Evolutionary conservation across 225 moss, liverwort and hornwort genomes (phyloP).

Genomic region (Physcomitrellopsis africana): DNA sequence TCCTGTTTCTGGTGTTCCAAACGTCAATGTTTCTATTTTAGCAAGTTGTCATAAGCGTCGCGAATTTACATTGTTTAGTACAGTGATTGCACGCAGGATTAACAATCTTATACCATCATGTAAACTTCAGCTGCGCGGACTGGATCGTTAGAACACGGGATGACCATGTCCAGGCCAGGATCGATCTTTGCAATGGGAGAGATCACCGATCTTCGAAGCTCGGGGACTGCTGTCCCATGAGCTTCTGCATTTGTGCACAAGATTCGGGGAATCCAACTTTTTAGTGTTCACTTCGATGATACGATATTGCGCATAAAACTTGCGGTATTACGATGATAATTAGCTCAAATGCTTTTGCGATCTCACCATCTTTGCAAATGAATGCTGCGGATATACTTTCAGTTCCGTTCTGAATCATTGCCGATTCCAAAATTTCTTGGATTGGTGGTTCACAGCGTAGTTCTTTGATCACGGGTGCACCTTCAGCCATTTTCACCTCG

Average conservation of each 20-base stretch:
- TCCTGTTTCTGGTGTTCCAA: slow-evolving; percentile 6
- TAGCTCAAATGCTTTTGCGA: background rate
- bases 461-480: background rate
- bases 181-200: background rate
- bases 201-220: slow-evolving; percentile 8
- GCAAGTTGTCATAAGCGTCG: background rate
- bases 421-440: slow-evolving; percentile 1
- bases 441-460: background rate
- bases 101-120: slow-evolving; percentile 18
- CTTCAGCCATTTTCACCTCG: slow-evolving; percentile 1
- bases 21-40: background rate
- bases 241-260: slow-evolving; percentile 34
- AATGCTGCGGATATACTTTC: background rate
- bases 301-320: background rate
- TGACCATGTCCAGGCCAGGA: background rate
- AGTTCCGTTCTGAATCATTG: background rate
- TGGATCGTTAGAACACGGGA: background rate
- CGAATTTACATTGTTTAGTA: background rate
- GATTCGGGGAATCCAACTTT: background rate
- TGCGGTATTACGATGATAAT: background rate
- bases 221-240: background rate
- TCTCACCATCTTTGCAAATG: slow-evolving; percentile 38
- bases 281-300: background rate
- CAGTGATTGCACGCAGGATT: background rate
- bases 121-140: background rate